Evolutionary conservation across 1,284 basidiomycete genomes (phyloP), one percentile per base, ranked within the genome.

Genomic region (Malassezia globosa): DNA sequence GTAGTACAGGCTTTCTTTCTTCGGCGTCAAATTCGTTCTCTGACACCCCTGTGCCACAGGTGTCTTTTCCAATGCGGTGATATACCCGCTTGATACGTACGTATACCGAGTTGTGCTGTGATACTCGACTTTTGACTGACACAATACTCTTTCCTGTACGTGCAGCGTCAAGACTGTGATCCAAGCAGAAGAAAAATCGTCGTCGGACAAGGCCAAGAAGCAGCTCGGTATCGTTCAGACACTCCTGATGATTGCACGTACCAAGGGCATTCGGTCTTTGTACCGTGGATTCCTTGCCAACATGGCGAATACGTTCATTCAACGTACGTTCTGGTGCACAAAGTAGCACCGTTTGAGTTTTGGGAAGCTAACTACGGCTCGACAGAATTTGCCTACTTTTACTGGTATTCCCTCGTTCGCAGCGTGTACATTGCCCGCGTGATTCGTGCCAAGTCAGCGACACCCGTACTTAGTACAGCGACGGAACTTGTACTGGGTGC

Each of bases 351-450:
- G n/a, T n/a, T n/a, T n/a, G n/a, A n/a, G n/a, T n/a, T n/a, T n/a
- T n/a, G n/a, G n/a, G n/a, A n/a, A n/a, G n/a, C n/a, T 24, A n/a
- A 26, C 19, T 13, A 3, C 16, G 8, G 36, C 47, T 94, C 92
- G n/a, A n/a, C n/a, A n/a, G n/a, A 94, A 80, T 95, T 92, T 69
- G 90, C 94, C 18, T 99, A 97, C 76, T 99, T 97, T 77, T 96
- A 95, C 79, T 96, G 94, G 78, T 96, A 96, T 74, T 85, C 88
- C 22, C 78, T 87, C 70, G 85, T 96, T 23, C 81, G 88, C 58
- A 81, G 78, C 19, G 78, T 85, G 6, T 90, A 90, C 73, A 57
- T 64, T 42, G 54, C 56, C 24, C 56, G 60, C 14, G 26, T 72
- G 10, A 44, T 59, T 25, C 59, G 55, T 41, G 46, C 48, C 8